These are phyloP conservation scores for Pythium oligandrum DNA, from an alignment of 352 stramenopile species.

Conservation along the genomic window DNA sequence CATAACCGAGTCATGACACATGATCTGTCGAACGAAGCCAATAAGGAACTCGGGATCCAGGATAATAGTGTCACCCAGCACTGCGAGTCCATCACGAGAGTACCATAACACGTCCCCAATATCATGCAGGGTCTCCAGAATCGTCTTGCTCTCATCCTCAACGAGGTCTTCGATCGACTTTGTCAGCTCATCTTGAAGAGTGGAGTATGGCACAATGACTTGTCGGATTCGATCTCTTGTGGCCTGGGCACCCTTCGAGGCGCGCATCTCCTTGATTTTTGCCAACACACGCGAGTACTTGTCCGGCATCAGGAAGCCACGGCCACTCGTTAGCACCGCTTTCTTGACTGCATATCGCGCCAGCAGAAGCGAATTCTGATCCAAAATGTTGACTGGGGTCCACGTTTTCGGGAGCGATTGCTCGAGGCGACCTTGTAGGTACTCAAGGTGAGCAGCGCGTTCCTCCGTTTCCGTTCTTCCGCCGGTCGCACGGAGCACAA, in stretches of 20 bases:
- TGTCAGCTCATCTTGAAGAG: too few species aligned
- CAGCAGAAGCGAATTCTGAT: too few species aligned
- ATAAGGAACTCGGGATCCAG: conserved; percentile 9
- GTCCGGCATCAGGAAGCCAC: conserved; percentile 9
- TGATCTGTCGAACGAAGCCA: conserved; percentile 11
- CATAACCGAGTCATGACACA: conserved; percentile 4
- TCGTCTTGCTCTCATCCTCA: background rate
- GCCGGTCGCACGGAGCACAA: too few species aligned
- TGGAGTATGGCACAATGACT: background rate
- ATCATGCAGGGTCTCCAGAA: conserved; percentile 11
- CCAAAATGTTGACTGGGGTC: too few species aligned
- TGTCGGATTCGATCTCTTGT: background rate
- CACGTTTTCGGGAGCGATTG: too few species aligned
- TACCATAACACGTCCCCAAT: conserved; percentile 16
- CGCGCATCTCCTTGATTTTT: background rate
- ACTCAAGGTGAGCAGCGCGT: too few species aligned
- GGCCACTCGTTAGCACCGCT: background rate
- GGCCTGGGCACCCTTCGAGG: background rate
- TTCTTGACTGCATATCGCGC: background rate
- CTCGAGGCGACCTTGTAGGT: too few species aligned
- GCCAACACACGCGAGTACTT: conserved; percentile 2
- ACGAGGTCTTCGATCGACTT: too few species aligned
- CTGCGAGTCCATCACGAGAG: background rate
- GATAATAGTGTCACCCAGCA: conserved; percentile 6
- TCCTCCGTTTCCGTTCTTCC: too few species aligned